Percentiles rank a stretch among this genome's conserved stretches.
These are phyloP conservation scores for Solanum paucissectum DNA, from an alignment of 257 asterid species.

Conservation along the genomic window DNA sequence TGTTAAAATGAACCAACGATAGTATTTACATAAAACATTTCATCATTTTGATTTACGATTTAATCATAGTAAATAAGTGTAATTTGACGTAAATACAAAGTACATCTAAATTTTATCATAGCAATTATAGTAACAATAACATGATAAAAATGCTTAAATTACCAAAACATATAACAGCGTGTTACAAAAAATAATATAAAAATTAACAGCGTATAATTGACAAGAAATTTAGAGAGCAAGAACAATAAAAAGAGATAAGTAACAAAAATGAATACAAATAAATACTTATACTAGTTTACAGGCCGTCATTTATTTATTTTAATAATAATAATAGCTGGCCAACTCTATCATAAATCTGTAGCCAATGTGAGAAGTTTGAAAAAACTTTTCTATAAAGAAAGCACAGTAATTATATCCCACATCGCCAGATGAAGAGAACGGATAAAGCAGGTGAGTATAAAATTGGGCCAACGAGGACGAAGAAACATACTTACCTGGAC, in stretches of 20 bases:
- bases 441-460: background rate
- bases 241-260: no score
- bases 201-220: no score
- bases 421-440: background rate
- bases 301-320: no score
- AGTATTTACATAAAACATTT: background rate
- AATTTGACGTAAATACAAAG: background rate
- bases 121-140: background rate
- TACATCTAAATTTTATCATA: background rate
- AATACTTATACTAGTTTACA: no score
- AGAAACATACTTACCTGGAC: conserved; percentile 21
- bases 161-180: no score
- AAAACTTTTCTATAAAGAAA: no score
- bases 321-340: background rate
- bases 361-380: background rate
- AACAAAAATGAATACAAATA: no score
- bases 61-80: background rate
- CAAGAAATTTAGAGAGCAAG: no score
- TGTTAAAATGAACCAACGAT: background rate
- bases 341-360: background rate
- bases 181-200: no score
- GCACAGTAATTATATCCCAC: background rate
- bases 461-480: background rate
- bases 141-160: no score
- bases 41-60: no score